Evolutionary conservation across 1,139 yeast genomes (phyloP).

Genomic region (Magnusiomyces fungicola): DNA sequence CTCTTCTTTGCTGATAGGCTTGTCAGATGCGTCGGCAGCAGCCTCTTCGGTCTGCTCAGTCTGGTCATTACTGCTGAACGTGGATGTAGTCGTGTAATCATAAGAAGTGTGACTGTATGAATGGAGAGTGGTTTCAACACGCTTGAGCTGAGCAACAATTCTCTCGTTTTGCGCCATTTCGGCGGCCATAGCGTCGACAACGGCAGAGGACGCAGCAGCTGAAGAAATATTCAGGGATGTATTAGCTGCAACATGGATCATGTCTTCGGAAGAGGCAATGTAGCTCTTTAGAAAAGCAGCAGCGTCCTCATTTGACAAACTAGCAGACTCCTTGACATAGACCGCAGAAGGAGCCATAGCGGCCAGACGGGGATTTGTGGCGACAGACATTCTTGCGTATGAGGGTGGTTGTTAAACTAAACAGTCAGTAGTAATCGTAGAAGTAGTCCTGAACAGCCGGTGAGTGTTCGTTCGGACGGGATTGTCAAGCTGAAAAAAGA

Average conservation of each 20-base stretch:
- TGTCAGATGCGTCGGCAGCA: conserved; percentile 6
- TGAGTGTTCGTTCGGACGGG: no score
- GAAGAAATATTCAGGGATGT: conserved; percentile 19
- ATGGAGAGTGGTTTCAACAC: conserved; percentile 58
- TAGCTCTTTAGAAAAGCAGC: conserved; percentile 41
- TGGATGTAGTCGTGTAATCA: conserved; percentile 9
- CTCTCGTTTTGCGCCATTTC: conserved; percentile 21
- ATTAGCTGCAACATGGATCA: conserved; percentile 30
- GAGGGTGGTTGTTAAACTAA: no score
- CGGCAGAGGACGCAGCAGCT: conserved; percentile 6
- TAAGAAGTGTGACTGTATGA: conserved; percentile 5
- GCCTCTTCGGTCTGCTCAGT: conserved; percentile 6
- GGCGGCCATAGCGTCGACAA: conserved; percentile 11
- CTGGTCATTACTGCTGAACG: conserved; percentile 8
- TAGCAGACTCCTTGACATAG: conserved; percentile 21
- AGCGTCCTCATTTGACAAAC: conserved; percentile 31
- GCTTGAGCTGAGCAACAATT: conserved; percentile 50
- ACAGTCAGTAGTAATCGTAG: no score
- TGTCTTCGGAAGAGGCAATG: conserved; percentile 42
- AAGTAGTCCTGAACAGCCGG: no score
- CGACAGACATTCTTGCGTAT: not conserved
- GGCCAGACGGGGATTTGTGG: conserved; percentile 1
- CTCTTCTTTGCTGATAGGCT: conserved; percentile 27
- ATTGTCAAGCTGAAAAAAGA: no score
- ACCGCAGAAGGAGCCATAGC: conserved; percentile 24